phyloP scores from a whole-genome alignment of 257 asterid species.

The Solanum paucissectum region DNA sequence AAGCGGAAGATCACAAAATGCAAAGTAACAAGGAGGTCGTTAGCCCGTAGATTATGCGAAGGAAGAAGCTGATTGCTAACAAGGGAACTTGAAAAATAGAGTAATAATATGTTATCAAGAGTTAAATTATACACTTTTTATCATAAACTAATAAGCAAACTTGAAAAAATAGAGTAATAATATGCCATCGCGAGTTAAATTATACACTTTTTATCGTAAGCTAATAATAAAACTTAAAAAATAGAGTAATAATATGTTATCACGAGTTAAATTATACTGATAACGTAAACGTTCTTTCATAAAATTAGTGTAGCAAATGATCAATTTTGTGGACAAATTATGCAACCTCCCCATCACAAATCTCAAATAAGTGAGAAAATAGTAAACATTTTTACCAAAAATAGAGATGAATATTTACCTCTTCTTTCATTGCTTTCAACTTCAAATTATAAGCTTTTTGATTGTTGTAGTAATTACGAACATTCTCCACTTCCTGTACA shows the following conservation, averaged over 20 bases:
- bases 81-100: neutral
- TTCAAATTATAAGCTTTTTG: conserved; percentile 23
- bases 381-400: neutral
- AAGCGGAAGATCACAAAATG: neutral
- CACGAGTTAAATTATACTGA: neutral
- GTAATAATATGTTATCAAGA: neutral
- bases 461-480: conserved; percentile 12
- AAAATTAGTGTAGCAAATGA: neutral
- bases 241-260: neutral
- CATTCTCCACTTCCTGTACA: conserved; percentile 18
- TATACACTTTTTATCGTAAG: neutral
- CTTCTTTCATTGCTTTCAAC: conserved; percentile 27
- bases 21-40: neutral
- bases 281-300: neutral
- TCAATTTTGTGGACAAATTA: neutral
- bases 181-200: neutral
- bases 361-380: neutral
- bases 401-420: conserved; percentile 16
- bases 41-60: neutral
- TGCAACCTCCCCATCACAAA: neutral
- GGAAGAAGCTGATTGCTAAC: neutral
- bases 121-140: neutral
- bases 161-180: neutral
- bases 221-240: neutral
- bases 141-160: neutral